Base-by-base conservation (phyloP, 2,329 filamentous ascomycete species). In the Neodidymelliopsis sp. region DNA sequence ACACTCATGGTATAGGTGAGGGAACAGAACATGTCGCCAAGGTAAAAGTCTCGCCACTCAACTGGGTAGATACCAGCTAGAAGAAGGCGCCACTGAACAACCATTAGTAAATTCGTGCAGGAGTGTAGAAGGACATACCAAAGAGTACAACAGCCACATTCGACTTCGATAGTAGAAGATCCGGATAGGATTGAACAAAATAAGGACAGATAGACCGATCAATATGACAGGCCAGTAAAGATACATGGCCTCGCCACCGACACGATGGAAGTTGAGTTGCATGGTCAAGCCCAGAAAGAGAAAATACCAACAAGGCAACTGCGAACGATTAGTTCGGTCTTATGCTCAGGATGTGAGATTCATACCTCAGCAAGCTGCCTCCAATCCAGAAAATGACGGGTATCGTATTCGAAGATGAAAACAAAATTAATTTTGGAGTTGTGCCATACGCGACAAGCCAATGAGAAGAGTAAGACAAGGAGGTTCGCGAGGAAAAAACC, bases 1-100 rank as follows among this genome's bases (percentile, higher is more conserved):
- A 93, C 90, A 53, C 90, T 88, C 74, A 90, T 90, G 12, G 88
- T 83, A 72, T 99, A 99, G 5, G 92, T 96, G 46, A 96, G 79
- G 2, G 94, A 97, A 74, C 93, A 97, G 73, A 96, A 96, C 80
- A 97, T 97, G 70, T 99, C 94, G 41, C 94, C 94, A 0, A 97
- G 81, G 73, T 97, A 97, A 75, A 99, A 97, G 73, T 99, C 94
- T 49, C 92, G 85, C 71, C 97, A 99, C 70, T 97, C 93, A 38
- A 99, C 94, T 1, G 91, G 91, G 65, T 95, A 97, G 15, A 96
- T 71, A 4, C 92, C 92, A 11, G 93, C 90, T 37, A 93, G 81
- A 42, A 95, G 76, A 13, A 97, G 79, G 53, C 94, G 89, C 83
- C 89, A 95, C 88, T 94, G 7, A 9, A 10, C 2, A 8, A 2